Conservation (phyloP, 768 basidiomycete species). For the Tylopilus vinaceipallidus region DNA sequence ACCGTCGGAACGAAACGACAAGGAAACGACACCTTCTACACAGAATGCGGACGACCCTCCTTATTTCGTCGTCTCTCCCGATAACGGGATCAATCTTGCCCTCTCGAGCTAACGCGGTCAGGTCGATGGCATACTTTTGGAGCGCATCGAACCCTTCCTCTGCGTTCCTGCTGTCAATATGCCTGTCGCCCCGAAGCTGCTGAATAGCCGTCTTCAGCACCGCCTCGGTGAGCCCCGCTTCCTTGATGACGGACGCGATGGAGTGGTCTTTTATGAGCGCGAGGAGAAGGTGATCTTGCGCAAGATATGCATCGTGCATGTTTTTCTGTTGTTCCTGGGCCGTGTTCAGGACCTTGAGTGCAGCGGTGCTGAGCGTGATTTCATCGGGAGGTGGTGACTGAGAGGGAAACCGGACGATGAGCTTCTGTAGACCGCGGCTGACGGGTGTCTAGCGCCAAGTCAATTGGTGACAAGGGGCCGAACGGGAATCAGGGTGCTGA, state of each 20-base stretch:
- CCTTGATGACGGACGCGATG: conserved; percentile 70
- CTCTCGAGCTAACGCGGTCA: conserved; percentile 84
- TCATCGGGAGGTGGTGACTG: conserved; percentile 89
- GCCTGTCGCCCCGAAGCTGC: conserved; percentile 77
- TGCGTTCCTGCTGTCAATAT: conserved; percentile 81
- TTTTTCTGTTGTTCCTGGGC: conserved; percentile 77
- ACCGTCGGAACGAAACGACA: neutral
- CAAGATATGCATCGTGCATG: conserved; percentile 89
- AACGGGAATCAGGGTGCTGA: conserved; percentile 34
- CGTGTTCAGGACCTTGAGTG: conserved; percentile 65
- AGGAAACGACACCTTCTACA: conserved; percentile 59
- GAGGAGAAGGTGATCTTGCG: conserved; percentile 88
- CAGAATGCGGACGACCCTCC: conserved; percentile 79
- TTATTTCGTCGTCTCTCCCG: conserved; percentile 89
- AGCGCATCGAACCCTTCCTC: conserved; percentile 94
- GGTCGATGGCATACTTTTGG: conserved; percentile 82
- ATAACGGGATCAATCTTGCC: conserved; percentile 97
- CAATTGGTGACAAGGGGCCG: neutral
- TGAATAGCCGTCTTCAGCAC: conserved; percentile 74
- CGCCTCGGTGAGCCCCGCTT: conserved; percentile 68
- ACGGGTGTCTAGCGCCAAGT: conserved; percentile 46
- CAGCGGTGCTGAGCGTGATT: conserved; percentile 53
- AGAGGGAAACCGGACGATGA: conserved; percentile 77
- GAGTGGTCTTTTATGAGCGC: conserved; percentile 76
- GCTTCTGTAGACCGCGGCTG: conserved; percentile 68